Evolutionary conservation across 371 early-diverging fungal species (phyloP), one percentile per base, ranked within the genome.

Genomic region (Mortierella sp.): DNA sequence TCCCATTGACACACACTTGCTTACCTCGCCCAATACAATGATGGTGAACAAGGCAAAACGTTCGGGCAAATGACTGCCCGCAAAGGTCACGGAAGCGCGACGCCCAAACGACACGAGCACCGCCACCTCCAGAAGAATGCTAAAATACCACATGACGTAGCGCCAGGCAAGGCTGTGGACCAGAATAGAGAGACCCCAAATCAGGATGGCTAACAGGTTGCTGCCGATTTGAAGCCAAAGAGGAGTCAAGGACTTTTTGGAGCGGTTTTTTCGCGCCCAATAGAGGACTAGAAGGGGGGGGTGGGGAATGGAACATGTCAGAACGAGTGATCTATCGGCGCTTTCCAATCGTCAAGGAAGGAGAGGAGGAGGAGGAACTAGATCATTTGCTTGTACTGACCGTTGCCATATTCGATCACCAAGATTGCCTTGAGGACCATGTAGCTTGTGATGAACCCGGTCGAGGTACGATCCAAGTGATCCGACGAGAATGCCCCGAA

Each of bases 31-130:
- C 21, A 86, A 63, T 22, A 86, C 82, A 39, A 86, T 83, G 25
- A 86, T 67, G 3, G 87, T 86, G 44, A 86, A 86, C 3, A 86
- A 58, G 9, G 84, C 87, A 61, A 86, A 85, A 0, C 87, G 79
- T 27, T 86, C 87, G 13, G 81, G 85, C 29, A 86, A 57, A 76
- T 86, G 87, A 50, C 85, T 85, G 24, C 85, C 87, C 9, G 82
- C 83, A 54, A 87, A 73, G 1, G 87, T 83, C 0, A 85, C 86
- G 10, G 83, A 83, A 9, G 78, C 80, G 43, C 81, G 73, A 39
- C 79, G 63, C 40, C 83, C 82, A 53, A 85, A 69, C 10, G 67
- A 28, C 3, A 87, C 55, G 19, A 85, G 76, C 17, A 82, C 83
- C 0, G 72, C 19, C 5, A 83, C 64, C 46, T 87, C 87, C 44